These are phyloP conservation scores for Ostreobium quekettii DNA, from an alignment of 139 green algal genomes.

Conservation along the genomic window DNA sequence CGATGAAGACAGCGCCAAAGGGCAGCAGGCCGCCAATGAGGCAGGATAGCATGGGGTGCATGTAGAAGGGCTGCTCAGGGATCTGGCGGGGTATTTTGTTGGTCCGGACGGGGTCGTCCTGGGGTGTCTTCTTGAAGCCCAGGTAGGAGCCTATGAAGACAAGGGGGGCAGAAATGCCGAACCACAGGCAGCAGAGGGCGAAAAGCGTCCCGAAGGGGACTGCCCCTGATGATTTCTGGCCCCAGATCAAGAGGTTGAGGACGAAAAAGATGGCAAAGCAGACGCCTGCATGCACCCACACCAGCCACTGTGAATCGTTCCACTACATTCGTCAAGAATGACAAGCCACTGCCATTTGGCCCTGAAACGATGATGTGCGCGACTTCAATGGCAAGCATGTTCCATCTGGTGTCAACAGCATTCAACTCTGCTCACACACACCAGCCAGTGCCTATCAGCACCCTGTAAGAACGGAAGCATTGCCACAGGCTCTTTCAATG, in stretches of 20 bases:
- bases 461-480: too few relatives aligned
- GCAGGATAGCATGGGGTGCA: slow-evolving; percentile 82
- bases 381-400: too few relatives aligned
- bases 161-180: slow-evolving; percentile 92
- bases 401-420: too few relatives aligned
- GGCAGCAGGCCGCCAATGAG: slow-evolving; percentile 93
- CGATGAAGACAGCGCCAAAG: slow-evolving; percentile 99
- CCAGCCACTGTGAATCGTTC: too few relatives aligned
- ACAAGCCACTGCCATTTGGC: too few relatives aligned
- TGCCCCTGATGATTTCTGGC: slow-evolving; percentile 80
- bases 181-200: slow-evolving; percentile 95
- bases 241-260: slow-evolving; percentile 92
- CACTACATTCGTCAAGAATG: too few relatives aligned
- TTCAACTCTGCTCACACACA: too few relatives aligned
- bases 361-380: too few relatives aligned
- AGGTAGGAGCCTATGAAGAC: slow-evolving; percentile 93
- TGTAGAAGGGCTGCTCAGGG: slow-evolving; percentile 95
- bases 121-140: slow-evolving; percentile 81
- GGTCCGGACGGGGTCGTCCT: slow-evolving; percentile 87
- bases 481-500: too few relatives aligned
- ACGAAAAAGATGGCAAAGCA: slow-evolving; percentile 85
- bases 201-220: slow-evolving; percentile 94
- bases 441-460: too few relatives aligned
- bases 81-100: slow-evolving; percentile 99
- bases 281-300: slow-evolving; percentile 44